Evolutionary conservation across 495 filamentous ascomycete genomes (phyloP).

Genomic region (Lepraria neglecta): DNA sequence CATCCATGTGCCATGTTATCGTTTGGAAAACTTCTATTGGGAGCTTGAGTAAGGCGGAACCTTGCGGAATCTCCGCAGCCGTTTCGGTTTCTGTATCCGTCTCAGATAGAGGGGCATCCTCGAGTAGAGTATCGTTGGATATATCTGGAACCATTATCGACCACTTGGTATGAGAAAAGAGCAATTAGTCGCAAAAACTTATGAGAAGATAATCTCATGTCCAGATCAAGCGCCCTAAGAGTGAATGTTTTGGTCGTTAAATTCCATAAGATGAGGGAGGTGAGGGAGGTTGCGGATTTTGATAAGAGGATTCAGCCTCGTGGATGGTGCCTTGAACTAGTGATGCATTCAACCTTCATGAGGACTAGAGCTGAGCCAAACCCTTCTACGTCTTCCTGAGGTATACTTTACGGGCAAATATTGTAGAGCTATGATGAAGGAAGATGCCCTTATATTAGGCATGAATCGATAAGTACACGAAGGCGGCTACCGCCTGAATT

Average conservation of each 20-base stretch:
- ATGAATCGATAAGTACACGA: neutral
- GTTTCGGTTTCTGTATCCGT: neutral
- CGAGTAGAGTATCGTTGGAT: neutral
- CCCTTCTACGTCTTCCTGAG: too few relatives aligned
- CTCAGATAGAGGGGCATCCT: neutral
- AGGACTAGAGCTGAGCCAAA: too few relatives aligned
- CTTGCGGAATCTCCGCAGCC: neutral
- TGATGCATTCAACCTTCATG: too few relatives aligned
- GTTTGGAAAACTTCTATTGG: constrained; percentile 24
- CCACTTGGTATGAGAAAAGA: neutral
- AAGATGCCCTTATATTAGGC: constrained; percentile 1
- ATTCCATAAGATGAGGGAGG: too few relatives aligned
- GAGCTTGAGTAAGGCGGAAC: constrained; percentile 16
- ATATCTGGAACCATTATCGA: constrained; percentile 1
- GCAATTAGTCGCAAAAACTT: neutral
- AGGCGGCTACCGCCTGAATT: neutral
- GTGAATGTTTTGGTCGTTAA: too few relatives aligned
- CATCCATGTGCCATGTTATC: constrained; percentile 26
- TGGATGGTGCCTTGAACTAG: too few relatives aligned
- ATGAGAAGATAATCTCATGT: too few relatives aligned
- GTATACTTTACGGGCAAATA: too few relatives aligned
- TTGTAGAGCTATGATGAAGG: neutral
- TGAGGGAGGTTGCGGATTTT: too few relatives aligned
- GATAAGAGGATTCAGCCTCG: too few relatives aligned
- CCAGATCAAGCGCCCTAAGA: too few relatives aligned